Conservation (phyloP, 2,329 filamentous ascomycete species). For the Diplodia intermedia region DNA sequence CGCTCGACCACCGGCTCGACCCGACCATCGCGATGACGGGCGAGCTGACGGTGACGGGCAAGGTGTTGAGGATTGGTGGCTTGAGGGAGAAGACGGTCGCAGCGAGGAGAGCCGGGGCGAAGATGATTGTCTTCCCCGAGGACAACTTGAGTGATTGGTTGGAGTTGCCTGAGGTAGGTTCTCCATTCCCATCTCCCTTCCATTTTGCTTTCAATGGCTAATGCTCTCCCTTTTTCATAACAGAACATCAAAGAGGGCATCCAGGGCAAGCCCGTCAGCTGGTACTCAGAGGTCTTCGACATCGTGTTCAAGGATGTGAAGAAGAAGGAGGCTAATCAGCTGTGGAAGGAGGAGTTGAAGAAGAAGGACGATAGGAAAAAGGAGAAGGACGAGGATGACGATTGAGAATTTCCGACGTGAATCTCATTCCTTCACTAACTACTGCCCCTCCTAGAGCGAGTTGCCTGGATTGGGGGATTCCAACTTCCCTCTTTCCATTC, state of each 20-base stretch:
- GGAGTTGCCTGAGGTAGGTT: slow-evolving; percentile 89
- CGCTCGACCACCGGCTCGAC: slow-evolving; percentile 77
- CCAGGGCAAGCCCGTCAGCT: slow-evolving; percentile 86
- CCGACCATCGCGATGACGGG: slow-evolving; percentile 97
- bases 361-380: slow-evolving; percentile 53
- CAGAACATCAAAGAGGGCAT: slow-evolving; percentile 99
- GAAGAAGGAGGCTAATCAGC: slow-evolving; percentile 70
- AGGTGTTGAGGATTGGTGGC: slow-evolving; percentile 93
- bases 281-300: slow-evolving; percentile 94
- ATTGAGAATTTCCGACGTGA: not conserved
- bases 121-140: slow-evolving; percentile 90
- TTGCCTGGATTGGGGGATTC: too few relatives aligned
- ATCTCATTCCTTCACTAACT: not conserved
- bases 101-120: slow-evolving; percentile 88
- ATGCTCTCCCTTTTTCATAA: not conserved
- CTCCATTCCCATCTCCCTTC: not conserved
- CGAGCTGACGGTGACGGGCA: slow-evolving; percentile 94
- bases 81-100: slow-evolving; percentile 97
- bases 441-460: not conserved
- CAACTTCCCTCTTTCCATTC: not conserved
- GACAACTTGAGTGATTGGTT: slow-evolving; percentile 98
- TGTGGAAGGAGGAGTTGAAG: slow-evolving; percentile 71
- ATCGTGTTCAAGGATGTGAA: slow-evolving; percentile 87
- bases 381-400: slow-evolving; percentile 14
- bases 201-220: not conserved